Evolutionary conservation across 116 monocot species (phyloP), one percentile per base, ranked within the genome.

Genomic region (Trichopus zeylanicus): DNA sequence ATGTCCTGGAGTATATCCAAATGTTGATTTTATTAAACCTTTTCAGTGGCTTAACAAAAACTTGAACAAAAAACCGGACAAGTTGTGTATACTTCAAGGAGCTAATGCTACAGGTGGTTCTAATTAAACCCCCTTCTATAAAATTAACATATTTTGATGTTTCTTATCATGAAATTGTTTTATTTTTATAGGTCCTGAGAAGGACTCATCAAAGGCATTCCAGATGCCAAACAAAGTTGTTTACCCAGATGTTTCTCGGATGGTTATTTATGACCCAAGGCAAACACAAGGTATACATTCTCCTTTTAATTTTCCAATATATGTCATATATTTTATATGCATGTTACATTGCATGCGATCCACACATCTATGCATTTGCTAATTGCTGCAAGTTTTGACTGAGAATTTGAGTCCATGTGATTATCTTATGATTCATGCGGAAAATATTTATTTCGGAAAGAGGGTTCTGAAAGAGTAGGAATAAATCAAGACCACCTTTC

Each of bases 11-110:
- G n/a, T n/a, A n/a, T n/a, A n/a, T n/a, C n/a, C n/a, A n/a, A n/a
- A n/a, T n/a, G n/a, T n/a, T n/a, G n/a, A n/a, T n/a, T n/a, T n/a
- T n/a, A n/a, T n/a, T n/a, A n/a, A n/a, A n/a, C n/a, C n/a, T n/a
- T 73, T 67, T 30, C 82, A 95, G 95, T 90, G 95, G 90, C 81
- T 95, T 76, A 67, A 81, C 32, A 87, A 74, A 64, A 84, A 83
- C 56, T 57, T 74, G 15, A 70, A 60, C 57, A 95, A 81, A 54
- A 86, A 64, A 61, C 59, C 39, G 48, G 86, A 87, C 53, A 86
- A 80, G 53, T 59, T 73, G 35, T 46, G 33, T 84, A 32, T 69
- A 39, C 48, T 65, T 19, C 68, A 74, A 62, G 70, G 67, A 63
- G 32, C 75, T 57, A 63, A 42, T 81, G 46, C 39, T 26, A 32